Percentiles rank a stretch among this genome's conserved stretches.
Evolutionary conservation across 352 stramenopile genomes (phyloP).

Genomic region (Pythium dissimile): DNA sequence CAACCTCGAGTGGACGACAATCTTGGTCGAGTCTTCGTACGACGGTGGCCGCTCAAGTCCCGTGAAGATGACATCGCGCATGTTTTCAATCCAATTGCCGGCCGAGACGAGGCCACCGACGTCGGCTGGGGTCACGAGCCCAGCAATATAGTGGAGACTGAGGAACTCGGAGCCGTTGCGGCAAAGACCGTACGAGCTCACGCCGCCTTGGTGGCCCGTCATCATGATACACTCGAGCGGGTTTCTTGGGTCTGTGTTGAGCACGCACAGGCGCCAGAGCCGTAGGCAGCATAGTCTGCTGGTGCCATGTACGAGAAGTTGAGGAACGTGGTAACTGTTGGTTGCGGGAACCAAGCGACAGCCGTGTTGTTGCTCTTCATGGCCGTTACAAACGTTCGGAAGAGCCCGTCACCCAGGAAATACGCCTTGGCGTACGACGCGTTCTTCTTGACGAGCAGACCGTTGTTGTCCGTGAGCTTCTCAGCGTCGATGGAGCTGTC

Average conservation of each 20-base stretch:
- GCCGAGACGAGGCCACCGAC: slow-evolving; percentile 29
- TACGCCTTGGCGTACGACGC: slow-evolving; percentile 33
- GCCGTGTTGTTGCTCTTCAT: slow-evolving; percentile 26
- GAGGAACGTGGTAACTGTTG: slow-evolving; percentile 29
- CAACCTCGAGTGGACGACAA: neutral
- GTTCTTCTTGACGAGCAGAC: slow-evolving; percentile 32
- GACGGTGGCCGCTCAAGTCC: slow-evolving; percentile 16
- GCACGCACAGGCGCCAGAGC: slow-evolving; percentile 20
- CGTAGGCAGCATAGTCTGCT: slow-evolving; percentile 10
- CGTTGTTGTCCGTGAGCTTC: slow-evolving; percentile 26
- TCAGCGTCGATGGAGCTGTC: slow-evolving; percentile 33
- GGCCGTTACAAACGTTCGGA: slow-evolving; percentile 17
- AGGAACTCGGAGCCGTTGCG: slow-evolving; percentile 33
- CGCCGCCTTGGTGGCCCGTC: slow-evolving; percentile 33
- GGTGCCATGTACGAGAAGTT: slow-evolving; percentile 27
- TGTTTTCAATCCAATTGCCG: slow-evolving; percentile 32
- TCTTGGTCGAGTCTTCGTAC: slow-evolving; percentile 4
- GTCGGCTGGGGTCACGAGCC: slow-evolving; percentile 31
- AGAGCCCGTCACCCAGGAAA: slow-evolving; percentile 26
- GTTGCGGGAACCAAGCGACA: slow-evolving; percentile 30
- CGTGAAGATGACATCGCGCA: slow-evolving; percentile 26
- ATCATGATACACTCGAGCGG: slow-evolving; percentile 36
- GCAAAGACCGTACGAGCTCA: slow-evolving; percentile 34
- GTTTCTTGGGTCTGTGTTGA: slow-evolving; percentile 13
- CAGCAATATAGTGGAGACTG: slow-evolving; percentile 30